Conservation (phyloP, 2,329 filamentous ascomycete genomes). For the Beauveria scarabaeidicola region DNA sequence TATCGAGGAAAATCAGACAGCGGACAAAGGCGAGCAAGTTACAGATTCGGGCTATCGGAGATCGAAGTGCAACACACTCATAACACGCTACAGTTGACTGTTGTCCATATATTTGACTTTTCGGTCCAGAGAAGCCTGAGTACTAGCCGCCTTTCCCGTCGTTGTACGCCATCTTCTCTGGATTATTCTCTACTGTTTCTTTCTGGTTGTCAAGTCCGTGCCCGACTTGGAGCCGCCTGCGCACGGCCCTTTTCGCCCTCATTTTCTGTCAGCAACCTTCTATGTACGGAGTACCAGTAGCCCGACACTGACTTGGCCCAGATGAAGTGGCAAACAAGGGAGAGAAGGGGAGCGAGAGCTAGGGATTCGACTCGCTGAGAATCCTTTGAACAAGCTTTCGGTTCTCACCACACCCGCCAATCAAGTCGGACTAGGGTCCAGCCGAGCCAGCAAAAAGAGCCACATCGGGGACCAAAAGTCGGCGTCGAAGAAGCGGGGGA, state of each 20-base stretch:
- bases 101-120: background rate
- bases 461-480: background rate
- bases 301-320: background rate
- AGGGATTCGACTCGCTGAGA: background rate
- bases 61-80: background rate
- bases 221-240: background rate
- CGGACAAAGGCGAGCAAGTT: background rate
- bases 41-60: background rate
- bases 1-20: background rate
- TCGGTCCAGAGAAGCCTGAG: background rate
- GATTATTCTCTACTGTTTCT: background rate
- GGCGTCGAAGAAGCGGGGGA: background rate
- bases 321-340: background rate
- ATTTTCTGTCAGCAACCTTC: background rate
- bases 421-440: background rate
- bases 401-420: background rate
- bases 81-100: background rate
- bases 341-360: background rate
- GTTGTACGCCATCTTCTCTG: background rate
- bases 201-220: background rate
- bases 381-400: background rate
- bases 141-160: background rate
- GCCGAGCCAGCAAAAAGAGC: background rate
- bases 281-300: too few relatives aligned
- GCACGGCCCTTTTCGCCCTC: conserved; percentile 3